Percentiles rank a stretch among this genome's conserved stretches.
Evolutionary conservation across 176 grass and related monocot species (phyloP).

Genomic region (Oryza meridionalis): DNA sequence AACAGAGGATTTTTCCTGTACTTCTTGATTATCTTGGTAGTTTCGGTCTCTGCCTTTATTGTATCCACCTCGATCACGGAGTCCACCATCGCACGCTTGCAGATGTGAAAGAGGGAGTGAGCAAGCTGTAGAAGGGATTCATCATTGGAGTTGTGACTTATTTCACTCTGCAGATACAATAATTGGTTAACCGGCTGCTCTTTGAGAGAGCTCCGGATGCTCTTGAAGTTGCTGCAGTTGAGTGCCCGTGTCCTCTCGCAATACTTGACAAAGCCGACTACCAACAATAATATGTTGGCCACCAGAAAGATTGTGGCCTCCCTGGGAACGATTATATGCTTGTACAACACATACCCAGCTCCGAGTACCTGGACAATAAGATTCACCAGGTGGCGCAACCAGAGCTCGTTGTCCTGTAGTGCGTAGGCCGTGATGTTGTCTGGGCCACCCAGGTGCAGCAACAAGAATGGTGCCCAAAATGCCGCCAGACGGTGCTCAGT

Average conservation of each 20-base stretch:
- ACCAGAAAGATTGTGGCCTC: neutral
- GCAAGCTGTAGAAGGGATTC: neutral
- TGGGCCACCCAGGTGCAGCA: slow-evolving; percentile 1
- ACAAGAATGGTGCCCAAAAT: slow-evolving; percentile 40
- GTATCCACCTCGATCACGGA: neutral
- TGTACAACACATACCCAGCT: neutral
- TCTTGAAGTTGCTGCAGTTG: neutral
- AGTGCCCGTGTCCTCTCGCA: slow-evolving; percentile 1
- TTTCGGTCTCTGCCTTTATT: neutral
- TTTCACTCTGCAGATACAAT: no score
- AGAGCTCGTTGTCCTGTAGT: slow-evolving; percentile 35
- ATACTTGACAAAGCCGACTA: neutral
- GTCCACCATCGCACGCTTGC: neutral
- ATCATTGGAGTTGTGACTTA: neutral
- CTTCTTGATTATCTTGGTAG: neutral
- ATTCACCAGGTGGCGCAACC: slow-evolving; percentile 15
- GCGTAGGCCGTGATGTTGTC: neutral
- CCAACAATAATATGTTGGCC: neutral
- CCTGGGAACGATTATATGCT: neutral
- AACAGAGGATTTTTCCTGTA: no score
- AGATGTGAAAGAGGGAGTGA: neutral
- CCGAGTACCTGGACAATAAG: neutral
- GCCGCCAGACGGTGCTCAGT: neutral
- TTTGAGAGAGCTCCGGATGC: neutral
- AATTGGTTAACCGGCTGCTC: neutral